Conservation (phyloP, 805 yeast species). For the Candida oleophila region DNA sequence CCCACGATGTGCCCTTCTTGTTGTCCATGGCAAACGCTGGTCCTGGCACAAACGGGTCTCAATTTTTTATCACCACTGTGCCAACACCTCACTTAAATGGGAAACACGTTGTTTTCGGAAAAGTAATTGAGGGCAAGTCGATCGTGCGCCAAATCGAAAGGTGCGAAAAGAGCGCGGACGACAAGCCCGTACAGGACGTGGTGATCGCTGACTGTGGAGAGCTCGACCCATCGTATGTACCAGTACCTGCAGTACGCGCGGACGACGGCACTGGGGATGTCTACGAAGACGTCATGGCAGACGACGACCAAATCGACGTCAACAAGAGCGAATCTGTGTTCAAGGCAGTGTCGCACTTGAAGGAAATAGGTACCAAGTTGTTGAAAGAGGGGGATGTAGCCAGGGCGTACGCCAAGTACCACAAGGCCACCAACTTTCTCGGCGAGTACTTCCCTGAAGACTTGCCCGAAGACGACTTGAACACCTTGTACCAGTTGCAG, state of each 20-base stretch:
- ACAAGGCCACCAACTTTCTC: slow-evolving; percentile 68
- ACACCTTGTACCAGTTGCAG: slow-evolving; percentile 52
- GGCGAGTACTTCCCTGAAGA: slow-evolving; percentile 74
- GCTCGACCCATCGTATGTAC: slow-evolving; percentile 58
- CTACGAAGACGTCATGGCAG: slow-evolving; percentile 73
- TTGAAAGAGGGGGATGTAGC: slow-evolving; percentile 63
- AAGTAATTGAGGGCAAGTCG: slow-evolving; percentile 77
- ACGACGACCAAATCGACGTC: slow-evolving; percentile 64
- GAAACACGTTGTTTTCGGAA: slow-evolving; percentile 95
- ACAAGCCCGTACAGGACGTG: slow-evolving; percentile 71
- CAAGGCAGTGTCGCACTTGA: slow-evolving; percentile 61
- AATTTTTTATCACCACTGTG: slow-evolving; percentile 89
- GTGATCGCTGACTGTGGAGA: slow-evolving; percentile 78
- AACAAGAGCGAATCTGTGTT: slow-evolving; percentile 65
- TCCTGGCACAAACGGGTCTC: slow-evolving; percentile 93
- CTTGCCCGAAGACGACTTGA: slow-evolving; percentile 53
- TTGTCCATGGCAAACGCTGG: slow-evolving; percentile 98
- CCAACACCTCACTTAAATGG: slow-evolving; percentile 94
- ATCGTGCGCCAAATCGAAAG: slow-evolving; percentile 77
- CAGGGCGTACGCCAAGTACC: slow-evolving; percentile 65
- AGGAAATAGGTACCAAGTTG: slow-evolving; percentile 73
- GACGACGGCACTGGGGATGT: slow-evolving; percentile 85
- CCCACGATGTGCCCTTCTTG: slow-evolving; percentile 82
- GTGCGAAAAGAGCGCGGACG: slow-evolving; percentile 60
- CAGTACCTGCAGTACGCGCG: slow-evolving; percentile 43